These are phyloP conservation scores for Populus pruinosa DNA, from an alignment of 345 rosid genomes.

Conservation along the genomic window DNA sequence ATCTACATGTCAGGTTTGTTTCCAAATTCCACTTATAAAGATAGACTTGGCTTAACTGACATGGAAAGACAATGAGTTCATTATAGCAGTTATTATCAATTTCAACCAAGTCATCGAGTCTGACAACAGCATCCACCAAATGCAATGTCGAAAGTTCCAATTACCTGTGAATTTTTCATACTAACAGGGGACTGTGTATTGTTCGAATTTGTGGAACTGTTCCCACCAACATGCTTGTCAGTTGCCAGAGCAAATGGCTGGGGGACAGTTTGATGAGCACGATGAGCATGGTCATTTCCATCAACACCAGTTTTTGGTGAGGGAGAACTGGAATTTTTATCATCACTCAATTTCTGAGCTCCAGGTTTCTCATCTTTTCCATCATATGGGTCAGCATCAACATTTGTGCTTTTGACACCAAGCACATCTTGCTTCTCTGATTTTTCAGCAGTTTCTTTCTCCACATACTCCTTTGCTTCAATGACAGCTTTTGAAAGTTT, in stretches of 20 bases:
- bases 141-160: neutral
- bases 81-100: neutral
- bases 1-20: neutral
- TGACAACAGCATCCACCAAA: neutral
- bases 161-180: conserved; percentile 61
- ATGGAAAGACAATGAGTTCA: neutral
- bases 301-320: conserved; percentile 31
- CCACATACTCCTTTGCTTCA: conserved; percentile 51
- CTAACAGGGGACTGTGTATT: conserved; percentile 38
- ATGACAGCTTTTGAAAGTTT: conserved; percentile 37
- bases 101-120: neutral
- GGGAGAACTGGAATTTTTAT: conserved; percentile 33
- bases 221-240: conserved; percentile 41
- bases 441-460: conserved; percentile 45
- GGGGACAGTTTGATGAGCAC: conserved; percentile 31
- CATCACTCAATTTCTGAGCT: conserved; percentile 23
- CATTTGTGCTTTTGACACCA: conserved; percentile 37
- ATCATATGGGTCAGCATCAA: conserved; percentile 21
- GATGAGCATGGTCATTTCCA: conserved; percentile 14
- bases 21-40: neutral
- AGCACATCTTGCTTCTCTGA: conserved; percentile 38
- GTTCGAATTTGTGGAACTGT: conserved; percentile 29
- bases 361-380: conserved; percentile 32
- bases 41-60: neutral
- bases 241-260: conserved; percentile 52